Base-by-base conservation (phyloP, 78 protist species). In the slime mould (Dictyostelium discoideum) region DNA sequence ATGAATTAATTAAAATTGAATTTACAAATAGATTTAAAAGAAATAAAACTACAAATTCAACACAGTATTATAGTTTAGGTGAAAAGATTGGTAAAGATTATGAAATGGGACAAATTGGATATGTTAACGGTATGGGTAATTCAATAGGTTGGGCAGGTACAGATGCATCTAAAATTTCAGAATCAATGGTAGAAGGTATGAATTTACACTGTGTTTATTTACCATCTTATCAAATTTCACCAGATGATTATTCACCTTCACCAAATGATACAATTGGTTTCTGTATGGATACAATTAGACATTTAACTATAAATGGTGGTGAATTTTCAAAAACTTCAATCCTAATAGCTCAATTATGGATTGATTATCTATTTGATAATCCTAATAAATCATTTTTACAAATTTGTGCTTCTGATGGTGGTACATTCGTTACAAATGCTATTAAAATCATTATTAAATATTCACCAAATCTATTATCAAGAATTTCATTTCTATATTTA, bases 371-470 rank as follows among this genome's bases (percentile, higher is more conserved):
- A 3, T 4, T 22, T 50, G 95, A 32, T 16, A 80, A 90, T 46
- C 95, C 95, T 0, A 5, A 32, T 14, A 57, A 69, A 50, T 11
- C 29, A 1, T 90, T 90, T 24, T 86, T 90, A 22, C 83, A 67
- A 69, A n/a, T 90, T 2, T n/a, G 85, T 50, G 95, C 85, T 16
- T 82, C 88, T 5, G 95, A 90, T 65, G 95, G 95, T 37, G 95
- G 85, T 22, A 83, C 95, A 24, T 83, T 54, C 26, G 57, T 65
- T 39, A 44, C 76, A 9, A 26, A 10, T 24, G 88, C 88, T 18
- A 26, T 90, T 0, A 82, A 69, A n/a, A 14, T 90, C 18, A 5
- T 82, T 2, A 8, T 13, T 0, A n/a, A 90, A 22, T 67, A 57
- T 82, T 50, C 32, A 7, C 90, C 74, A n/a, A 72, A 90, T 22